phyloP scores from a whole-genome alignment of 768 basidiomycete species.

The Vararia minispora region DNA sequence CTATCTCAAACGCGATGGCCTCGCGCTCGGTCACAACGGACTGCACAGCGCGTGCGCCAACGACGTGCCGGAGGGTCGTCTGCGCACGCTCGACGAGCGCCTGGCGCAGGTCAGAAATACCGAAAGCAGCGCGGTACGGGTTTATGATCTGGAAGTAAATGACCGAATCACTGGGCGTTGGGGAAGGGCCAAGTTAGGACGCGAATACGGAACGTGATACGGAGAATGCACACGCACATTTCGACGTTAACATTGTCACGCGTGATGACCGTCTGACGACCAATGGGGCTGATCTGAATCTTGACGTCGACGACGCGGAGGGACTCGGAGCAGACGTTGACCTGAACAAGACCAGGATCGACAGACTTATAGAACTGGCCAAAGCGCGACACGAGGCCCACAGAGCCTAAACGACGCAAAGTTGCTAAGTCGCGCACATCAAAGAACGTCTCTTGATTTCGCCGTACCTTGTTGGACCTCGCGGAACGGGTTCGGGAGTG shows the following conservation, averaged over 20 bases:
- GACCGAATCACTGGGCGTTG: conserved; percentile 72
- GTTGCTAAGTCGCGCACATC: no score
- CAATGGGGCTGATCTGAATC: conserved; percentile 87
- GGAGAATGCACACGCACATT: conserved; percentile 41
- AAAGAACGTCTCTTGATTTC: no score
- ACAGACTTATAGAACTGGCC: conserved; percentile 96
- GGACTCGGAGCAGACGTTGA: conserved; percentile 91
- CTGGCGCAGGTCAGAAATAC: conserved; percentile 80
- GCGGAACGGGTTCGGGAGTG: conserved; percentile 76
- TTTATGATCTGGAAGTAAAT: conserved; percentile 86
- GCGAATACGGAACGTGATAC: neutral
- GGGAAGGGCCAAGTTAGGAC: conserved; percentile 9
- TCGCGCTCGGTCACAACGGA: conserved; percentile 95
- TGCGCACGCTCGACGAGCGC: conserved; percentile 80
- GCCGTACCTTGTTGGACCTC: conserved; percentile 70
- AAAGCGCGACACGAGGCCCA: conserved; percentile 87
- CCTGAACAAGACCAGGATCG: conserved; percentile 83
- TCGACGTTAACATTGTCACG: conserved; percentile 95
- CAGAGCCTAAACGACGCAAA: conserved; percentile 48
- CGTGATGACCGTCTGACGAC: conserved; percentile 83
- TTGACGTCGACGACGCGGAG: conserved; percentile 87
- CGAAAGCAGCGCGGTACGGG: conserved; percentile 91
- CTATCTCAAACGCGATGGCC: conserved; percentile 92
- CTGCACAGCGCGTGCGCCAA: conserved; percentile 92
- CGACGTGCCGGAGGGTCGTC: conserved; percentile 95